Conservation (phyloP, 495 filamentous ascomycete species). For the Annulohypoxylon moriforme region DNA sequence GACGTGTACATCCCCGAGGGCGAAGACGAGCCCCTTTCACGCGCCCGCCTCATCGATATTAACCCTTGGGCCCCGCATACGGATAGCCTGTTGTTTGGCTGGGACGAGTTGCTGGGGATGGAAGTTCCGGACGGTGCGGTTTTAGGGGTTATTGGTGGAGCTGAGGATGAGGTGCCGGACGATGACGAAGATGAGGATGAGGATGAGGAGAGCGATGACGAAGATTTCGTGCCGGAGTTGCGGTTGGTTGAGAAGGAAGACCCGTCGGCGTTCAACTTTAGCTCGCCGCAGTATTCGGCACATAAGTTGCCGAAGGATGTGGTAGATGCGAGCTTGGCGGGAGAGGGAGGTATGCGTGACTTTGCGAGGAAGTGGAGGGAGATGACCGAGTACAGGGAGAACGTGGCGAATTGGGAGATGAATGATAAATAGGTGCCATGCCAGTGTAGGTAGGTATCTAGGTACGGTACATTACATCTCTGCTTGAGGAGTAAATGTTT, state of each 20-base stretch:
- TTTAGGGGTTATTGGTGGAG: constrained; percentile 54
- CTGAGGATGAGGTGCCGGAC: constrained; percentile 48
- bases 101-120: constrained; percentile 84
- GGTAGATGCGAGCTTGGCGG: constrained; percentile 85
- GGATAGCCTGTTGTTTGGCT: constrained; percentile 88
- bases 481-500: too few relatives aligned
- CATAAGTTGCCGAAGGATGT: constrained; percentile 96
- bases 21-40: constrained; percentile 62
- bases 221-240: constrained; percentile 77
- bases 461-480: too few relatives aligned
- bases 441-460: neutral
- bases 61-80: constrained; percentile 95
- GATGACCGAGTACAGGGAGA: constrained; percentile 68
- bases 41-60: constrained; percentile 89
- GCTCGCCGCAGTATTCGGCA: constrained; percentile 87
- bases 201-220: constrained; percentile 66
- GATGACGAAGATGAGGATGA: constrained; percentile 45
- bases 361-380: constrained; percentile 90
- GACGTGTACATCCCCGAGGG: constrained; percentile 91
- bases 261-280: constrained; percentile 87
- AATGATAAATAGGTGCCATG: constrained; percentile 22
- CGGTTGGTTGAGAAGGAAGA: constrained; percentile 84
- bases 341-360: constrained; percentile 79
- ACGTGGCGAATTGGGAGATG: constrained; percentile 46
- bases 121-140: constrained; percentile 62